phyloP scores from a whole-genome alignment of 768 basidiomycete genomes.

The Piloderma croceum region DNA sequence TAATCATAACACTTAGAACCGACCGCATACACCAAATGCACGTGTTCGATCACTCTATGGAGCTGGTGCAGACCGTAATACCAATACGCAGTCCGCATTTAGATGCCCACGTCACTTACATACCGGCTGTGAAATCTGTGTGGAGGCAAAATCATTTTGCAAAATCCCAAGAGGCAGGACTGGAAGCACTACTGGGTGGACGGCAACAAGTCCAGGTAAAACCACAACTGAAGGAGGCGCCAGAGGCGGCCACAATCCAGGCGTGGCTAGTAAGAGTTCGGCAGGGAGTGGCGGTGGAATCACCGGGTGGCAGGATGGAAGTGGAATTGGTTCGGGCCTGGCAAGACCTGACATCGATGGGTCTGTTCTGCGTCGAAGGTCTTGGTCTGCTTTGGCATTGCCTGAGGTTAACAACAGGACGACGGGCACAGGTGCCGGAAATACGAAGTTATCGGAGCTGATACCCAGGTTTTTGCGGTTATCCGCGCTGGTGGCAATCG shows the following conservation, averaged over 20 bases:
- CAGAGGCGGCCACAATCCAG: slow-evolving; percentile 19
- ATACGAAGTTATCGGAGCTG: slow-evolving; percentile 60
- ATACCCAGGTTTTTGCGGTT: slow-evolving; percentile 70
- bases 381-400: slow-evolving; percentile 22
- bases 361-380: slow-evolving; percentile 51
- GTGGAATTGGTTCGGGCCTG: slow-evolving; percentile 68
- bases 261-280: slow-evolving; percentile 16
- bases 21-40: slow-evolving; percentile 25
- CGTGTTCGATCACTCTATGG: slow-evolving; percentile 50
- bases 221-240: slow-evolving; percentile 31
- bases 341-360: slow-evolving; percentile 50
- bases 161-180: slow-evolving; percentile 15
- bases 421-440: slow-evolving; percentile 41
- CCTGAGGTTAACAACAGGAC: slow-evolving; percentile 19
- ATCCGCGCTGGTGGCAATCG: slow-evolving; percentile 72
- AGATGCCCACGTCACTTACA: slow-evolving; percentile 73
- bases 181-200: slow-evolving; percentile 1
- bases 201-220: slow-evolving; percentile 14
- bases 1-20: slow-evolving; percentile 10
- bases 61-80: slow-evolving; percentile 55
- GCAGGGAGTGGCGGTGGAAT: slow-evolving; percentile 45
- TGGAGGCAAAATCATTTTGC: slow-evolving; percentile 50
- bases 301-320: slow-evolving; percentile 71
- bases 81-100: slow-evolving; percentile 55
- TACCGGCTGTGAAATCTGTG: slow-evolving; percentile 70